phyloP scores from a whole-genome alignment of 2,329 filamentous ascomycete species.

The Ambrosiella xylebori region DNA sequence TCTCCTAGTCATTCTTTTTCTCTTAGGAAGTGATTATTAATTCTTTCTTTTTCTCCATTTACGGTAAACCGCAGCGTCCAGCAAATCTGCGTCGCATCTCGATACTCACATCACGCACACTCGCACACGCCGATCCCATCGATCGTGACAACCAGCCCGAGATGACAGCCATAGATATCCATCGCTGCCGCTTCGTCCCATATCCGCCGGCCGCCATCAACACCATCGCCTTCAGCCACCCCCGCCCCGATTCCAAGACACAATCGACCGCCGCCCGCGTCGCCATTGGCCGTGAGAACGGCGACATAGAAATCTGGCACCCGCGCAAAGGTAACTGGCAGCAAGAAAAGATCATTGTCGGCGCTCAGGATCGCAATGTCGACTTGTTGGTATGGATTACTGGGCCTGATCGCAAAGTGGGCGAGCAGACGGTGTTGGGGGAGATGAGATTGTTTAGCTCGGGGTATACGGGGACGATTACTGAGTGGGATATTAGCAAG shows the following conservation, averaged over 20 bases:
- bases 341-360: constrained; percentile 72
- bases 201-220: constrained; percentile 88
- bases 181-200: constrained; percentile 89
- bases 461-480: constrained; percentile 78
- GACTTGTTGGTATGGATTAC: constrained; percentile 87
- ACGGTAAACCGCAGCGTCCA: background rate
- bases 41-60: too few species aligned
- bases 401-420: constrained; percentile 56
- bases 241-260: constrained; percentile 30
- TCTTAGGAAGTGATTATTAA: too few species aligned
- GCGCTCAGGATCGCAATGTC: constrained; percentile 70
- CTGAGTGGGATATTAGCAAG: constrained; percentile 82
- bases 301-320: constrained; percentile 97
- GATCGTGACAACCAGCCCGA: background rate
- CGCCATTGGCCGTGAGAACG: constrained; percentile 81
- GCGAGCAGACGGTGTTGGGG: constrained; percentile 38
- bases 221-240: constrained; percentile 81
- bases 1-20: too few species aligned
- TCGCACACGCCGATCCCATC: background rate
- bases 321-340: constrained; percentile 67
- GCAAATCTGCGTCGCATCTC: background rate
- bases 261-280: constrained; percentile 47
- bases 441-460: constrained; percentile 85
- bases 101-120: background rate
- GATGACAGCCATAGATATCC: constrained; percentile 62